phyloP scores from a whole-genome alignment of 2,329 filamentous ascomycete genomes.

The Bipolaris cookei region DNA sequence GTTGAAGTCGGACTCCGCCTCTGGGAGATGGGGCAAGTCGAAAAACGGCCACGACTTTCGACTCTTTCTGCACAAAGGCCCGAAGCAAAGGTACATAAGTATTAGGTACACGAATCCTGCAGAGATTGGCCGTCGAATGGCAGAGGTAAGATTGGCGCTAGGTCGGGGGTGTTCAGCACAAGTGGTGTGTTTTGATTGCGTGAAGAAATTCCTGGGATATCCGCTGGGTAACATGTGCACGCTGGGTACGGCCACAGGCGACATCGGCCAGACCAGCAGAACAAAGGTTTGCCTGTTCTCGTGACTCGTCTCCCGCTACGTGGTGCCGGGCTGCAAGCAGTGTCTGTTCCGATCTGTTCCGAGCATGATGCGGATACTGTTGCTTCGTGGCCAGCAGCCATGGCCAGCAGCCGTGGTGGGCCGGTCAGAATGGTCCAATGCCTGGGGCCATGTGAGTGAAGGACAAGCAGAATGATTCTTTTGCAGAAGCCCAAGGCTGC shows the following conservation, averaged over 20 bases:
- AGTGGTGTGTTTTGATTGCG: conserved; percentile 7
- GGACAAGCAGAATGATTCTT: conserved; percentile 14
- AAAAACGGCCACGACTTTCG: conserved; percentile 17
- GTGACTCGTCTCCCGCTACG: conserved; percentile 41
- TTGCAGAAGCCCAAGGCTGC: not conserved
- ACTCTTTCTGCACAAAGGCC: conserved; percentile 16
- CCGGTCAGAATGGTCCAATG: conserved; percentile 17
- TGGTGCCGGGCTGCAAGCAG: conserved; percentile 25
- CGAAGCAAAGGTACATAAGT: conserved; percentile 21
- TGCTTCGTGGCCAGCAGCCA: conserved; percentile 11
- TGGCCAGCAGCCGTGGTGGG: conserved; percentile 14
- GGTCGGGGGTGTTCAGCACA: conserved; percentile 7
- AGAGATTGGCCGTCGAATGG: conserved; percentile 8
- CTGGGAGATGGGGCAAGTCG: not conserved
- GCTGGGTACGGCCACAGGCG: conserved; percentile 28
- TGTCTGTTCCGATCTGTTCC: conserved; percentile 37
- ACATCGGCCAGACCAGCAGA: conserved; percentile 42
- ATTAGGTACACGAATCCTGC: conserved; percentile 27
- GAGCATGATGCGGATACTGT: conserved; percentile 23
- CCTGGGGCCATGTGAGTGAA: not conserved
- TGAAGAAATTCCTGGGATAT: conserved; percentile 34
- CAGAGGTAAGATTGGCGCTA: conserved; percentile 21
- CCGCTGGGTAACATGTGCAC: conserved; percentile 27
- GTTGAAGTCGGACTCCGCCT: not conserved
- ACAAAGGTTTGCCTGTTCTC: conserved; percentile 36